Conservation (phyloP, 2,329 filamentous ascomycete species). For the Lasiodiplodia hormozganensis region DNA sequence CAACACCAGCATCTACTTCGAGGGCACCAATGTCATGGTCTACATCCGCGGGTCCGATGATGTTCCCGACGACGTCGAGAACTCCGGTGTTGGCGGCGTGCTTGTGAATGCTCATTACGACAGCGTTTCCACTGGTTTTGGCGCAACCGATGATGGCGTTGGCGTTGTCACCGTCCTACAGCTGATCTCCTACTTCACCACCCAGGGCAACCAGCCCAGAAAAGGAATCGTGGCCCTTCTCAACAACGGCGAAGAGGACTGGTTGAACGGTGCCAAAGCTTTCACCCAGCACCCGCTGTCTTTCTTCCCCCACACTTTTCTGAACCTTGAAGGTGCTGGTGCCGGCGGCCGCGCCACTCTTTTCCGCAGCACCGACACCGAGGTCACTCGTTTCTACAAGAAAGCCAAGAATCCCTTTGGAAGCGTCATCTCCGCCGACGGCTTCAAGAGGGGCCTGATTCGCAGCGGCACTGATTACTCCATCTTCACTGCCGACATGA, state of each 20-base stretch:
- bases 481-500: constrained; percentile 78
- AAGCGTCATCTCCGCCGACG: constrained; percentile 80
- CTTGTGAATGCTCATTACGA: constrained; percentile 96
- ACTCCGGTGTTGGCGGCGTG: constrained; percentile 67
- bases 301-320: constrained; percentile 81
- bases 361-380: constrained; percentile 86
- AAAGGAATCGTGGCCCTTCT: constrained; percentile 83
- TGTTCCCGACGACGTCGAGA: constrained; percentile 55
- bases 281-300: constrained; percentile 85
- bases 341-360: constrained; percentile 87
- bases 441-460: constrained; percentile 79
- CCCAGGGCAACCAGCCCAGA: constrained; percentile 72
- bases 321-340: constrained; percentile 94
- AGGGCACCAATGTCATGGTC: constrained; percentile 89
- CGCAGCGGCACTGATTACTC: constrained; percentile 89
- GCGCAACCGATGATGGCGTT: constrained; percentile 92
- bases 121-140: constrained; percentile 88
- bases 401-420: constrained; percentile 79
- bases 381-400: constrained; percentile 81
- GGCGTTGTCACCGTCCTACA: constrained; percentile 88
- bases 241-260: constrained; percentile 97
- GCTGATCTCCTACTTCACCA: constrained; percentile 84
- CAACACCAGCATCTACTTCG: constrained; percentile 75
- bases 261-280: constrained; percentile 82
- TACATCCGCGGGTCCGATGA: constrained; percentile 87